Evolutionary conservation across 176 grass and related monocot species (phyloP), one percentile per base, ranked within the genome.

Genomic region (Triticum urartu): DNA sequence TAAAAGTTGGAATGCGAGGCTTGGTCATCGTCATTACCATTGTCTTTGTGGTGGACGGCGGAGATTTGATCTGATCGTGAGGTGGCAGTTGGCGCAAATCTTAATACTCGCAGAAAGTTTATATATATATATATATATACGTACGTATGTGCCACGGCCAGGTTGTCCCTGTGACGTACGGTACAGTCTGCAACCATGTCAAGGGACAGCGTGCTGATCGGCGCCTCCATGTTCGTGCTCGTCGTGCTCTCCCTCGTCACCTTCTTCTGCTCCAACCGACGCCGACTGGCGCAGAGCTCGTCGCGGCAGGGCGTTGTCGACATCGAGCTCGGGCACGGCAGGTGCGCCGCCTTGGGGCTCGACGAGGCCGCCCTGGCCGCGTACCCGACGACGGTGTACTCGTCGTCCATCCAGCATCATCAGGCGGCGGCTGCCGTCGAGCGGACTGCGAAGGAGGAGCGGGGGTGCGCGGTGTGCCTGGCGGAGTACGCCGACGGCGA

Each of bases 381-480:
- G n/a, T 88, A 13, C 60, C 90, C 87, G 25, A 88, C 79, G 40
- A 6, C 68, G 60, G 36, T 85, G 35, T 94, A 87, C 84, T 48
- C 70, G 2, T 35, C 25, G 14, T 3, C 32, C 60, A 75, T 4
- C 34, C 17, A 9, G 34, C 13, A 7, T 64, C 61, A 64, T 64
- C 63, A 65, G 6, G 13, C 14, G 34, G 18, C 18, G 9, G 68
- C 72, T 14, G 6, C 72, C 13, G 6, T 0, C 0, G 72, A 48
- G 12, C 42, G 13, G 42, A 30, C 36, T 0, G 22, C 3, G 10
- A 47, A 72, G 11, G 69, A 73, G 39, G 22, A 12, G 6, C 9
- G 1, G 1, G 7, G 11, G 13, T 75, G 72, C 13, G 72, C 72
- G 6, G 72, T 75, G 72, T 75, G 72, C 42, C 72, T 48, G 7